A percentile compares a stretch with the other conserved stretches of the same genome.
These are phyloP conservation scores for Coniochaeta sp. DNA, from an alignment of 2,329 filamentous ascomycete species.

Conservation along the genomic window DNA sequence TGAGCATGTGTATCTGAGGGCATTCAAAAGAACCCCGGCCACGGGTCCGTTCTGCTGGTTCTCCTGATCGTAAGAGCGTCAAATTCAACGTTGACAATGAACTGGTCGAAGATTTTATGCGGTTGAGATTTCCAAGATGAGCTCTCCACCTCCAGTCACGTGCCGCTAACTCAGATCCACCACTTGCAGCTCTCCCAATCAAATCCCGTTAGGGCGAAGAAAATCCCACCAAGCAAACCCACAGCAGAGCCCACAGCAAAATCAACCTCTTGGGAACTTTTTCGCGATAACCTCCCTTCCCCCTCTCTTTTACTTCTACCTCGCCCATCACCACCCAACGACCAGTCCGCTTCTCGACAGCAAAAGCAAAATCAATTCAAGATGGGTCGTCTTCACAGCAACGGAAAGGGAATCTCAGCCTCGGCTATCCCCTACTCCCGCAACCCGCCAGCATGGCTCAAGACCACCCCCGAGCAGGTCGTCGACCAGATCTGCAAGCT, in stretches of 20 bases:
- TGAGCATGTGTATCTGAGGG: neutral
- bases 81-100: neutral
- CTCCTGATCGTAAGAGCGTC: too few relatives aligned
- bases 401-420: conserved; percentile 97
- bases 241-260: conserved; percentile 27
- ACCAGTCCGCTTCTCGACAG: conserved; percentile 17
- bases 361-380: conserved; percentile 48
- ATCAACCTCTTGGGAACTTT: neutral
- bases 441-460: conserved; percentile 88
- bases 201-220: conserved; percentile 39
- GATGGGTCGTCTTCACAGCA: conserved; percentile 98
- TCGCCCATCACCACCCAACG: conserved; percentile 7
- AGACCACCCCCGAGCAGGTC: conserved; percentile 97
- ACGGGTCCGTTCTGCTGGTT: neutral
- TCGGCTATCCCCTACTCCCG: conserved; percentile 97
- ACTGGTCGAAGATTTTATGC: neutral
- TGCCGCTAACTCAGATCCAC: neutral
- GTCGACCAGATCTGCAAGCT: conserved; percentile 99
- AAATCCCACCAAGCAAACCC: conserved; percentile 27
- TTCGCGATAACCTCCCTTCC: neutral
- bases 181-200: conserved; percentile 11
- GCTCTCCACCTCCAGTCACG: neutral
- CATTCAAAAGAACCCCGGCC: neutral
- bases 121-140: neutral
- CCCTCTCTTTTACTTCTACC: conserved; percentile 10